Conservation (phyloP, 2,329 filamentous ascomycete genomes). For the Sclerotinia borealis region DNA sequence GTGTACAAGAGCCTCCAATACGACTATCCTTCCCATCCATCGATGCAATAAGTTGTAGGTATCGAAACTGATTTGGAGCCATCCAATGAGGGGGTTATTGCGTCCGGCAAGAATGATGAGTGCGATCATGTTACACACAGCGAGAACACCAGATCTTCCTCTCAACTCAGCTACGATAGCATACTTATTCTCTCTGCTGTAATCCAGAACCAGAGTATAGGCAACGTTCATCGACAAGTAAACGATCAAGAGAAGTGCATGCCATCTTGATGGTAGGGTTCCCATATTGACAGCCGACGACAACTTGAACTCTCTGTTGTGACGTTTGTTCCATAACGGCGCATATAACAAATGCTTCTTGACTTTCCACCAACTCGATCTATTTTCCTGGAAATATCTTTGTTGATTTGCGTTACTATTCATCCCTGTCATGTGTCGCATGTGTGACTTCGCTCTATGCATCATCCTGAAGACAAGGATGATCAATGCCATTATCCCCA, state of each 20-base stretch:
- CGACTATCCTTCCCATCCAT: slow-evolving; percentile 72
- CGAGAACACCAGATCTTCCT: slow-evolving; percentile 76
- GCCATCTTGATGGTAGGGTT: slow-evolving; percentile 59
- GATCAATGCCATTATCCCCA: slow-evolving; percentile 49
- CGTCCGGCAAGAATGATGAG: slow-evolving; percentile 82
- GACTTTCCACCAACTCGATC: slow-evolving; percentile 51
- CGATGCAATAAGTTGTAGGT: slow-evolving; percentile 89
- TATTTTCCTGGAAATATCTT: slow-evolving; percentile 51
- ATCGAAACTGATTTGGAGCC: slow-evolving; percentile 87
- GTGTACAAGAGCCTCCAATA: slow-evolving; percentile 64
- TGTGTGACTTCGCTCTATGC: slow-evolving; percentile 49
- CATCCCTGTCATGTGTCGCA: slow-evolving; percentile 57
- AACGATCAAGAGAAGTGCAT: slow-evolving; percentile 49
- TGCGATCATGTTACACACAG: slow-evolving; percentile 86
- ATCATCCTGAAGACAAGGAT: slow-evolving; percentile 48
- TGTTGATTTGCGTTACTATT: slow-evolving; percentile 46
- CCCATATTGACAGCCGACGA: slow-evolving; percentile 55
- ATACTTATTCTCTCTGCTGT: slow-evolving; percentile 49
- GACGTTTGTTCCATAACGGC: slow-evolving; percentile 57
- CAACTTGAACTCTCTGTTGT: slow-evolving; percentile 60
- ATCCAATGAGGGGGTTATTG: slow-evolving; percentile 82
- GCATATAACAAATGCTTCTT: slow-evolving; percentile 60
- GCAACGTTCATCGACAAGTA: slow-evolving; percentile 56
- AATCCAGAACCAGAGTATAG: slow-evolving; percentile 59
- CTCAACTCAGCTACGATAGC: slow-evolving; percentile 75